Evolutionary conservation across 306 rosid species (phyloP), one percentile per base, ranked within the genome.

Genomic region (Begonia fuchsioides): DNA sequence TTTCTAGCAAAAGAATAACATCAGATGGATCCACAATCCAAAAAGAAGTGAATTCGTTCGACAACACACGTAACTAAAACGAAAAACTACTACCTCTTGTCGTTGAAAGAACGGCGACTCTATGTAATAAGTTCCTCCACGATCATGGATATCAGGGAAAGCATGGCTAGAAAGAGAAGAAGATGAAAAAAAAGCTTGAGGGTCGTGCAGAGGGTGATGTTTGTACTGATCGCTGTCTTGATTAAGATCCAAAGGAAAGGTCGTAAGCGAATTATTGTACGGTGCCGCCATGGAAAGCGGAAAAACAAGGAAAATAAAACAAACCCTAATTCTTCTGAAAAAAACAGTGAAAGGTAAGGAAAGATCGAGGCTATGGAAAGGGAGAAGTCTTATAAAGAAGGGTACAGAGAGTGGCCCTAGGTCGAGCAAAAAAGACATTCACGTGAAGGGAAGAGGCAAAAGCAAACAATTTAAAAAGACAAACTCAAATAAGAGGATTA

Each of bases 371-470:
- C 43, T 12, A 43, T 56, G 39, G 61, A 66, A 59, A 15, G 66
- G 54, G 44, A 56, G 47, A 35, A 43, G 51, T 62, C 40, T 61
- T 69, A 44, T 61, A 67, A 70, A 73, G 65, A 44, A 54, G 47
- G 40, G 49, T 44, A 53, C 57, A 55, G 50, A 44, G 53, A 32
- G 49, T 53, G 12, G 39, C 26, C 11, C 15, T 13, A 15, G 38
- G 26, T 51, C 50, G 56, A 46, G 20, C 46, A 53, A 44, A 52
- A 51, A 74, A 41, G 83, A 44, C 49, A 61, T 81, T 85, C 95
- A 73, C 95, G 95, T 85, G 95, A 81, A 40, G 58, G 57, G 40
- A 61, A 44, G 69, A 70, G 32, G 61, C 32, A 54, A 56, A 74
- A 57, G 60, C 56, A 60, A 76, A 69, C 76, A 72, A 72, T 58